phyloP scores from a whole-genome alignment of 2,329 filamentous ascomycete species.

The Hymenoscyphus albidus region DNA sequence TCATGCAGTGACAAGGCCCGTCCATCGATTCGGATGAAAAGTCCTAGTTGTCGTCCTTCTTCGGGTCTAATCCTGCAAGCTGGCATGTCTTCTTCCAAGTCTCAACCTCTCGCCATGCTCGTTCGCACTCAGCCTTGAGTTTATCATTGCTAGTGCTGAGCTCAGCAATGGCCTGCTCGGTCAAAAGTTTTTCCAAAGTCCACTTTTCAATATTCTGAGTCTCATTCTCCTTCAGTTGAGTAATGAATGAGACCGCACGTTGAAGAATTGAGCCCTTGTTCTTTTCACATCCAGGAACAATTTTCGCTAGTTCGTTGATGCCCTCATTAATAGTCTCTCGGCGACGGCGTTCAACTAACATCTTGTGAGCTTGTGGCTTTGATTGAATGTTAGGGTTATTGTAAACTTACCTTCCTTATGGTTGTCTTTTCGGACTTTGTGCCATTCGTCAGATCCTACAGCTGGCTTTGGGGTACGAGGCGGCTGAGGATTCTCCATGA shows the following conservation, averaged over 20 bases:
- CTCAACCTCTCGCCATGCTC: constrained; percentile 72
- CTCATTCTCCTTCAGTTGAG: constrained; percentile 90
- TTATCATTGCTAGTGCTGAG: constrained; percentile 84
- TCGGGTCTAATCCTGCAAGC: constrained; percentile 52
- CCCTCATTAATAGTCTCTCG: constrained; percentile 98
- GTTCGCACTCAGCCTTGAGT: constrained; percentile 74
- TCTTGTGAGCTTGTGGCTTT: constrained; percentile 27
- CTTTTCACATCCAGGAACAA: constrained; percentile 96
- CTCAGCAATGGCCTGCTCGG: constrained; percentile 84
- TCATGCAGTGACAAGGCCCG: constrained; percentile 25
- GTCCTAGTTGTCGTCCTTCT: constrained; percentile 38
- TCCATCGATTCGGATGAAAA: constrained; percentile 27
- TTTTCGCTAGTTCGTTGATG: constrained; percentile 96
- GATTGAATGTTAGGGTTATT: background rate
- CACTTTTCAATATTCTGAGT: constrained; percentile 91
- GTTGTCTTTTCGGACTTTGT: constrained; percentile 94
- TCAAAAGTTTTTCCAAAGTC: constrained; percentile 85
- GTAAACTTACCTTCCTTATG: constrained; percentile 84
- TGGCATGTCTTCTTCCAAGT: constrained; percentile 71
- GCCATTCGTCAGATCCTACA: constrained; percentile 97
- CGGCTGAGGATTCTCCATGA: constrained; percentile 41
- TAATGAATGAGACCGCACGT: constrained; percentile 90
- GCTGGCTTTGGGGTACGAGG: constrained; percentile 61
- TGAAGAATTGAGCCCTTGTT: constrained; percentile 97
- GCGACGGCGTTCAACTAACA: constrained; percentile 84